Conservation (phyloP, 2,329 filamentous ascomycete species). For the Arachnopeziza araneosa region DNA sequence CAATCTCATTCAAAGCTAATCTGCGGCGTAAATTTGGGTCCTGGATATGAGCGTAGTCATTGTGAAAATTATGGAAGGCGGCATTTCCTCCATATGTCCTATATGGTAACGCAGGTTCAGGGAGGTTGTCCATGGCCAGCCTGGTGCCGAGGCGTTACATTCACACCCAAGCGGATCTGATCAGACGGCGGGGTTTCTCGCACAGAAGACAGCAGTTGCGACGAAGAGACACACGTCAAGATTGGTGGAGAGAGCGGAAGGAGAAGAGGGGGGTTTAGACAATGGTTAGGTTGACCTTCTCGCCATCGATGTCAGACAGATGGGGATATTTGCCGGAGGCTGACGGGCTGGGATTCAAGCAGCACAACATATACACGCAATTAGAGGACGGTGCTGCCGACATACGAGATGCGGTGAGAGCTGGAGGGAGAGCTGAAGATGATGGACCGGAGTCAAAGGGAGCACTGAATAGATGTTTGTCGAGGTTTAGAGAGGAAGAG, state of each 20-base stretch:
- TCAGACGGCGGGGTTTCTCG: neutral
- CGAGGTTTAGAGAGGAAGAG: neutral
- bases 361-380: neutral
- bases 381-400: neutral
- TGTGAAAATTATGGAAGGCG: conserved; percentile 64
- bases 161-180: neutral
- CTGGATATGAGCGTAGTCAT: conserved; percentile 49
- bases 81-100: conserved; percentile 57
- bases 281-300: neutral
- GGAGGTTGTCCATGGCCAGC: conserved; percentile 19
- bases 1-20: conserved; percentile 50
- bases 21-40: conserved; percentile 74
- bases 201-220: neutral
- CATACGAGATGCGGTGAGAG: neutral
- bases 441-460: too few species aligned
- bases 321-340: neutral
- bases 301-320: neutral
- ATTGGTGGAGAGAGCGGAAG: neutral
- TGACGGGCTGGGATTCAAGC: neutral
- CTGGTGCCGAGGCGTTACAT: neutral
- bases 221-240: neutral
- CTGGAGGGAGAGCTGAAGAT: neutral
- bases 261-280: neutral
- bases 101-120: conserved; percentile 19
- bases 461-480: neutral